Evolutionary conservation across 345 rosid species (phyloP).

Genomic region (Eucalyptus erythrocorys): DNA sequence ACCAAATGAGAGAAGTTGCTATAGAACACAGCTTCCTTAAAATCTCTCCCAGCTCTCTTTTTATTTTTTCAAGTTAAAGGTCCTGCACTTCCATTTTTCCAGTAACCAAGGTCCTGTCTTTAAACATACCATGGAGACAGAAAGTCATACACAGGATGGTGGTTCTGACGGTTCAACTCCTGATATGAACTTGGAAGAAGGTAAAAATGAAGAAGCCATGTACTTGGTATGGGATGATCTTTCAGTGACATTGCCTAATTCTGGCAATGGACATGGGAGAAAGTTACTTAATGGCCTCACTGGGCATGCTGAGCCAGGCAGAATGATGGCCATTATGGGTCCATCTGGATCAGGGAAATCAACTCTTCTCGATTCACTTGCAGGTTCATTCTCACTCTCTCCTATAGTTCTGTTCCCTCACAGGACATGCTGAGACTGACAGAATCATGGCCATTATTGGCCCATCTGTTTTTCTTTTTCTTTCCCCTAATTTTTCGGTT

Average conservation of each 20-base stretch:
- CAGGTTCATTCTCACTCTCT: constrained; percentile 27
- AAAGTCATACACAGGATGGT: neutral
- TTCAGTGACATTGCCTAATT: constrained; percentile 57
- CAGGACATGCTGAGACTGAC: constrained; percentile 73
- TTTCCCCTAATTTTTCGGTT: neutral
- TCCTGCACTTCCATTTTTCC: neutral
- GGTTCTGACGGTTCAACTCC: neutral
- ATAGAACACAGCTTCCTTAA: neutral
- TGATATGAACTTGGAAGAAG: neutral
- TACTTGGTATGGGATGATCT: constrained; percentile 82
- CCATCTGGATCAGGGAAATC: constrained; percentile 96
- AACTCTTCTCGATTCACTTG: constrained; percentile 89
- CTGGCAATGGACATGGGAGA: constrained; percentile 46
- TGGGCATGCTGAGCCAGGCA: constrained; percentile 91
- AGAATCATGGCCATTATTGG: constrained; percentile 58
- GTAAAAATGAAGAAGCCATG: neutral
- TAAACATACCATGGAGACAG: neutral
- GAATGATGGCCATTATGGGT: constrained; percentile 92
- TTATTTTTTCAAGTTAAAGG: neutral
- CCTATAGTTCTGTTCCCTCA: constrained; percentile 1
- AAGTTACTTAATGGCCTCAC: constrained; percentile 66
- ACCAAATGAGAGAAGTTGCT: neutral
- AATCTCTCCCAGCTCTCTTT: neutral
- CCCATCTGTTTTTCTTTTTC: neutral
- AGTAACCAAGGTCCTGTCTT: neutral